Evolutionary conservation across 441 rosid species (phyloP), one percentile per base, ranked within the genome.

Genomic region (Macaranga tanarius): DNA sequence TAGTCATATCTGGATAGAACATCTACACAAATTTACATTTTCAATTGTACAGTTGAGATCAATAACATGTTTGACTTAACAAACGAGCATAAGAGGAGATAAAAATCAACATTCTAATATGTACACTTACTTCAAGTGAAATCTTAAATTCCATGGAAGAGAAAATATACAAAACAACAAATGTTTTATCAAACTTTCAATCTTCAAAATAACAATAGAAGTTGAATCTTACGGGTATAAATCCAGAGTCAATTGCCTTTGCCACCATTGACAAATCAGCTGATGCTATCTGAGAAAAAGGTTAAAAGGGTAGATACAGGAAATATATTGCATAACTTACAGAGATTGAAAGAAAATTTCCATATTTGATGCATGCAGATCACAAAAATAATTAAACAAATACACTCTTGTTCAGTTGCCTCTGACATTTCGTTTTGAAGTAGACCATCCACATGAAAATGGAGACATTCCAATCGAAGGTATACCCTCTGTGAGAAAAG

Each of bases 401-500:
- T 40, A 45, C 17, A 76, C 60, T 67, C 51, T 67, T 48, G 64
- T 38, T 62, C 68, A 63, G 60, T 51, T 51, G 87, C 72, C 47
- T 78, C 90, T 88, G 75, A 92, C 97, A 38, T 92, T 90, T 88
- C 92, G 84, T 69, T 79, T 73, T 65, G 83, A 80, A 28, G 97
- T 90, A 67, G 84, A 79, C 97, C 99, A 94, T 80, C 99, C 97
- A 79, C 94, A 92, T 69, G 97, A 71, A 85, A 88, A 90, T 50
- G 99, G 99, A 82, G 99, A 86, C 87, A 94, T 82, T 74, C 97
- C 97, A 47, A 89, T 62, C 9, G 97, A 87, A 75, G 97, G 93
- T 83, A 95, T 88, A 40, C 97, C 96, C 90, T 84, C 99, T 92
- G 93, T 85, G 28, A 79, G 55, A 72, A 84, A 58, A 69, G 23